Percentiles rank a stretch among this genome's conserved stretches.
phyloP scores from a whole-genome alignment of 495 filamentous ascomycete genomes.

The Baudoinia panamericana region DNA sequence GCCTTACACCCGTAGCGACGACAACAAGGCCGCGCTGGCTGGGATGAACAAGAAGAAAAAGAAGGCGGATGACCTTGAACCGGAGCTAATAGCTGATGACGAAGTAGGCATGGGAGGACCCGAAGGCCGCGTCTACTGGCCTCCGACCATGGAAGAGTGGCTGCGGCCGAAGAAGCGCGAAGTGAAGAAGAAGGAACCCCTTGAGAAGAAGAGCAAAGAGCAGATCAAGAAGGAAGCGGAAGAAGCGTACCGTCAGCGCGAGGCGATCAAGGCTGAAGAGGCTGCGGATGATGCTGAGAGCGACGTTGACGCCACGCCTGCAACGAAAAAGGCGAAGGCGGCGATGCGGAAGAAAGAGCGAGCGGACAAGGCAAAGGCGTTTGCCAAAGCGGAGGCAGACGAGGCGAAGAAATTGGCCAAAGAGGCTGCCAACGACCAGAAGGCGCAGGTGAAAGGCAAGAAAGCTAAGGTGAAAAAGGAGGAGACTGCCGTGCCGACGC shows the following conservation, averaged over 20 bases:
- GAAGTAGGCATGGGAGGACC: conserved; percentile 82
- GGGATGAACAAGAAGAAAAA: conserved; percentile 39
- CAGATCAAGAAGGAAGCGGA: conserved; percentile 11
- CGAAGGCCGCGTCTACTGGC: conserved; percentile 85
- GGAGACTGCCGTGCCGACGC: conserved; percentile 6
- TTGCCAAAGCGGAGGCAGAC: conserved; percentile 9
- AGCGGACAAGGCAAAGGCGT: conserved; percentile 9
- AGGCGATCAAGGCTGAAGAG: conserved; percentile 9
- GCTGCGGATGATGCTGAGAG: not conserved
- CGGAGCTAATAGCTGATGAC: conserved; percentile 42
- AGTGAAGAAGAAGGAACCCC: conserved; percentile 45
- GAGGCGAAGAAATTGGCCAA: conserved; percentile 4
- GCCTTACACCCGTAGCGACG: conserved; percentile 63
- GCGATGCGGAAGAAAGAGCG: conserved; percentile 13
- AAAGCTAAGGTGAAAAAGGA: conserved; percentile 2
- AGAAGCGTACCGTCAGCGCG: not conserved
- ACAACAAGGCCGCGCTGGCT: conserved; percentile 49
- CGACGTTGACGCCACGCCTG: conserved; percentile 12
- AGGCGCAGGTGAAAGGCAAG: conserved; percentile 7
- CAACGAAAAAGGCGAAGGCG: conserved; percentile 20
- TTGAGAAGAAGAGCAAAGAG: conserved; percentile 5
- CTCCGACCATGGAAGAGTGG: conserved; percentile 79
- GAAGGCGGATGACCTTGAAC: conserved; percentile 33
- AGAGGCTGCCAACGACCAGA: conserved; percentile 3
- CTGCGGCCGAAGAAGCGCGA: conserved; percentile 63